Evolutionary conservation across 805 yeast species (phyloP), one percentile per base, ranked within the genome.

Genomic region (Yamadazyma kitorensis): DNA sequence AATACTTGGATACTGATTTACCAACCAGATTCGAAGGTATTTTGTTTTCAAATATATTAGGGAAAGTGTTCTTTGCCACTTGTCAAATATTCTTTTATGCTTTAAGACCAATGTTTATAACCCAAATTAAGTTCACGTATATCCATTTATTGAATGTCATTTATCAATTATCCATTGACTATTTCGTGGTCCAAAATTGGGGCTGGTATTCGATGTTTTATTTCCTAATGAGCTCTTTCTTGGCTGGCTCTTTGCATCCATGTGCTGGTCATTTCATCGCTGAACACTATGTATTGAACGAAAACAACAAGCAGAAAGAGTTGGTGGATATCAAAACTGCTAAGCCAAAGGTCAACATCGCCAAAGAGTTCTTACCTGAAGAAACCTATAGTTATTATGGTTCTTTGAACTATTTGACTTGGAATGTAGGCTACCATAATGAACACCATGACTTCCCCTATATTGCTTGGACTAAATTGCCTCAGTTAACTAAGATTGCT

Each of bases 371-470:
- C 17, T 45, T 61, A 17, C 89, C 91, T 0, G 63, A 76, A 6
- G 97, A 88, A 54, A 88, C 97, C 0, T 88, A 80, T 53, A 83
- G 94, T 6, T 88, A 88, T 61, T 88, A 88, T 50, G 97, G 97
- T 0, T 61, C 76, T 17, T 68, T 88, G 45, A 88, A 88, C 52
- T 39, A 70, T 24, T 61, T 89, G 44, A 86, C 93, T 1, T 88
- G 95, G 91, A 88, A 88, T 49, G 96, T 87, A 6, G 97, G 97
- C 2, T 78, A 86, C 54, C 97, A 88, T 59, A 87, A 85, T 51
- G 97, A 88, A 59, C 97, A 88, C 58, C 97, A 88, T 54, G 97
- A 88, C 61, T 88, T 88, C 70, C 97, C 97, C 1, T 88, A 80
- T 55, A 74, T 88, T 48, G 91, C 96, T 1, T 88, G 97, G 97